These are phyloP conservation scores for Glaciozyma martinii DNA, from an alignment of 768 basidiomycete genomes.

Conservation along the genomic window DNA sequence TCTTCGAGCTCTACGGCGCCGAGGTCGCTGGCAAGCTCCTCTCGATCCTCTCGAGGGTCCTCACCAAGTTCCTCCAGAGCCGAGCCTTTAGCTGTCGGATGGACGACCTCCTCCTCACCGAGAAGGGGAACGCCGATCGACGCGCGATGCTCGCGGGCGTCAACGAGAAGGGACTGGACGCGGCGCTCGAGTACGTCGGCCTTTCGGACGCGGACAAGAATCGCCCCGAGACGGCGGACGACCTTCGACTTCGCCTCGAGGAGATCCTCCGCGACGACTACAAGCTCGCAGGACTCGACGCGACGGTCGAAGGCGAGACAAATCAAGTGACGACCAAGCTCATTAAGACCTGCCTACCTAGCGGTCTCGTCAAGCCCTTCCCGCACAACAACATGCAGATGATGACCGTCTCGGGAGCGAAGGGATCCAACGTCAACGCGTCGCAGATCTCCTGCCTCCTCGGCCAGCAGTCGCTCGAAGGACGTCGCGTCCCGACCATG, in stretches of 20 bases:
- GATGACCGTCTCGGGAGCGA: slow-evolving; percentile 96
- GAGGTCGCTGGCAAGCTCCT: slow-evolving; percentile 81
- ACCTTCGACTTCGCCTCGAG: slow-evolving; percentile 55
- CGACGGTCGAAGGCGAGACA: slow-evolving; percentile 56
- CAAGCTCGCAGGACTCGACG: slow-evolving; percentile 94
- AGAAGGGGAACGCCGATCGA: slow-evolving; percentile 64
- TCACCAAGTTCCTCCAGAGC: slow-evolving; percentile 94
- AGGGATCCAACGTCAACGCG: slow-evolving; percentile 94
- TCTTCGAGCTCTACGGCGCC: slow-evolving; percentile 89
- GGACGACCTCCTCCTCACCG: slow-evolving; percentile 90
- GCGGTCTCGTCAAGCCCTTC: slow-evolving; percentile 80
- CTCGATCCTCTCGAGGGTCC: slow-evolving; percentile 82
- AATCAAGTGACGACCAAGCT: slow-evolving; percentile 80
- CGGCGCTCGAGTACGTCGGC: slow-evolving; percentile 62
- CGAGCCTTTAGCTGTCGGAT: slow-evolving; percentile 97
- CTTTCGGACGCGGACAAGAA: slow-evolving; percentile 43
- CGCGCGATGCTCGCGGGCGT: slow-evolving; percentile 58
- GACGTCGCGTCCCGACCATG: slow-evolving; percentile 97
- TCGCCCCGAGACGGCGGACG: slow-evolving; percentile 52
- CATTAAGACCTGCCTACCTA: slow-evolving; percentile 76
- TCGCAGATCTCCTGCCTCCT: slow-evolving; percentile 96
- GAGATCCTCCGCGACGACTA: slow-evolving; percentile 89
- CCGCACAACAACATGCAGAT: slow-evolving; percentile 99
- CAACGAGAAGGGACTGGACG: slow-evolving; percentile 66
- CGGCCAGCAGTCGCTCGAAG: slow-evolving; percentile 96